These are phyloP conservation scores for Neohortaea acidophila DNA, from an alignment of 495 filamentous ascomycete species.

Conservation along the genomic window DNA sequence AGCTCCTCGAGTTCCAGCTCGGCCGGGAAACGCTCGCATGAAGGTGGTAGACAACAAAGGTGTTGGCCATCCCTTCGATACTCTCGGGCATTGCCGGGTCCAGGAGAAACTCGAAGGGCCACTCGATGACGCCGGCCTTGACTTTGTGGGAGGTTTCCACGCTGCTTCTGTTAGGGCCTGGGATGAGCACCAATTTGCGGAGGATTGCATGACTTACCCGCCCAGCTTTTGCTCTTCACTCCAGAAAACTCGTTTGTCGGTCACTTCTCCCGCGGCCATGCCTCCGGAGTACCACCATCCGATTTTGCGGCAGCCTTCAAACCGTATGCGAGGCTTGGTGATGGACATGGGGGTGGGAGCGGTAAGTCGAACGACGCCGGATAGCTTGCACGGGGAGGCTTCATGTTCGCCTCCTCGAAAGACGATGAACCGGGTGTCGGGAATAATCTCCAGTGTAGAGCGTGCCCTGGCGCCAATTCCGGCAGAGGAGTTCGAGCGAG, in stretches of 20 bases:
- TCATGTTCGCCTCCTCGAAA: conserved; percentile 27
- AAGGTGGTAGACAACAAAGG: conserved; percentile 71
- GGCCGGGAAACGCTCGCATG: conserved; percentile 67
- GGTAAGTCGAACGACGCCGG: conserved; percentile 25
- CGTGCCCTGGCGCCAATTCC: no score
- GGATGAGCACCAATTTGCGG: no score
- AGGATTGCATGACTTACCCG: no score
- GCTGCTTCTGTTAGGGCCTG: no score
- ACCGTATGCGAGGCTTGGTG: conserved; percentile 21
- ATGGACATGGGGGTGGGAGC: conserved; percentile 24
- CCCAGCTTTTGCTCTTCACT: conserved; percentile 20
- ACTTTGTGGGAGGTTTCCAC: conserved; percentile 43
- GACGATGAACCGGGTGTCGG: conserved; percentile 25
- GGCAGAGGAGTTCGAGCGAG: no score
- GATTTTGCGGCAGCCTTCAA: conserved; percentile 25
- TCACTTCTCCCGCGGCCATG: conserved; percentile 20
- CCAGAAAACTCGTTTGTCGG: conserved; percentile 22
- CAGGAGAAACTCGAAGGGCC: conserved; percentile 67
- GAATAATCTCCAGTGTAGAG: conserved; percentile 25
- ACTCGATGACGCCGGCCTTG: conserved; percentile 72
- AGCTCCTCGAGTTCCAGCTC: conserved; percentile 64
- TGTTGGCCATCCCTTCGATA: conserved; percentile 68
- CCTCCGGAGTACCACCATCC: conserved; percentile 21
- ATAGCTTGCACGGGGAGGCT: conserved; percentile 20
- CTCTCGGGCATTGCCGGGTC: conserved; percentile 69